Evolutionary conservation across 2,329 filamentous ascomycete genomes (phyloP).

Genomic region (Hypoxylon sp.): DNA sequence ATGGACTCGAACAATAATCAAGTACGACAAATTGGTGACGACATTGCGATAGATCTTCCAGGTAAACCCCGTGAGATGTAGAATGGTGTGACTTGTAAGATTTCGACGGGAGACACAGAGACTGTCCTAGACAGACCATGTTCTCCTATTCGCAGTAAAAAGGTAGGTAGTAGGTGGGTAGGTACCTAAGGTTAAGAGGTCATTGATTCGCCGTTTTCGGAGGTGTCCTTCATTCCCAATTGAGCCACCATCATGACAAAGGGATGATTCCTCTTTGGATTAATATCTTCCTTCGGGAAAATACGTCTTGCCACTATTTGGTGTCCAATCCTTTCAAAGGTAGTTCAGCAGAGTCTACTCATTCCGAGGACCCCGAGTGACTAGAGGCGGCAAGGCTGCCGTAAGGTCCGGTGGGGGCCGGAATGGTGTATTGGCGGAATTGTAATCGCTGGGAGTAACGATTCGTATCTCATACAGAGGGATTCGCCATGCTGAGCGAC

Average conservation of each 20-base stretch:
- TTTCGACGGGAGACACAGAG: constrained; percentile 22
- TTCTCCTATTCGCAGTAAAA: constrained; percentile 20
- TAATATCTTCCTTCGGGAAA: constrained; percentile 27
- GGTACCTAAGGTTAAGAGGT: constrained; percentile 17
- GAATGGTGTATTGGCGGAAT: constrained; percentile 16
- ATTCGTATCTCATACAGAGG: constrained; percentile 15
- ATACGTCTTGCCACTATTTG: constrained; percentile 30
- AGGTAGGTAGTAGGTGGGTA: not conserved
- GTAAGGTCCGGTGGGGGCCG: constrained; percentile 15
- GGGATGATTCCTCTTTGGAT: constrained; percentile 20
- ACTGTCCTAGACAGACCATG: constrained; percentile 22
- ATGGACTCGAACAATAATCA: constrained; percentile 20
- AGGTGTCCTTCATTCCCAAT: constrained; percentile 21
- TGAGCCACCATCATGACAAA: constrained; percentile 28
- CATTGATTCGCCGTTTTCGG: constrained; percentile 22
- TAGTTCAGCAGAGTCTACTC: constrained; percentile 27
- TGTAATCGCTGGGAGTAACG: constrained; percentile 22
- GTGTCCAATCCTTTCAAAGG: constrained; percentile 24
- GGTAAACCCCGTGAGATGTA: constrained; percentile 28
- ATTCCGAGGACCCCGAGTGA: constrained; percentile 16
- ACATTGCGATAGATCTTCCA: constrained; percentile 27
- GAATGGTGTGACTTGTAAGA: constrained; percentile 20
- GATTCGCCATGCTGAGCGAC: constrained; percentile 17
- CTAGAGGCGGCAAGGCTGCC: constrained; percentile 7
- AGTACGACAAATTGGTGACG: constrained; percentile 31